A percentile compares a stretch with the other conserved stretches of the same genome.
These are phyloP conservation scores for Vaccinium corymbosum DNA, from an alignment of 148 eudicot species.

Conservation along the genomic window DNA sequence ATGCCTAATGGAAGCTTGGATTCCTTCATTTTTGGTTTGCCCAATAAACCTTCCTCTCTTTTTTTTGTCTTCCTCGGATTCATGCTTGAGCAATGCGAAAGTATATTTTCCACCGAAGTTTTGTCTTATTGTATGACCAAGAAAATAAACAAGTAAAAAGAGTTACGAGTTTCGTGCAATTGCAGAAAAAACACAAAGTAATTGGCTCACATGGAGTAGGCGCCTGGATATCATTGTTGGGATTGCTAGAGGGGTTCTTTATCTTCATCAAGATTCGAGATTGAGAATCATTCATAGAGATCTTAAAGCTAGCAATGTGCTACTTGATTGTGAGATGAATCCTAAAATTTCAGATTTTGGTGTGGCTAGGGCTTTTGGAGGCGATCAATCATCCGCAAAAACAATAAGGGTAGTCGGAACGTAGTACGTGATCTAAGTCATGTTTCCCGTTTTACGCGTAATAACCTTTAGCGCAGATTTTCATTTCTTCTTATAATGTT, in stretches of 20 bases:
- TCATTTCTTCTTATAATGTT: background rate
- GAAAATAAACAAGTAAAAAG: background rate
- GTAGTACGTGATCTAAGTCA: background rate
- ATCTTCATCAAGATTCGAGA: too few species aligned
- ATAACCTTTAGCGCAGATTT: background rate
- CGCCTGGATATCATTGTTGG: too few species aligned
- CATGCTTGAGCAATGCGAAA: background rate
- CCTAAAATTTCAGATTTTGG: conserved; percentile 15
- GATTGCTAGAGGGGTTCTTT: too few species aligned
- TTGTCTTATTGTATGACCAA: background rate
- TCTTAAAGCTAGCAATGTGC: conserved; percentile 17
- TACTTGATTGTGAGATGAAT: conserved; percentile 13
- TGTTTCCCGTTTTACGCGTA: background rate
- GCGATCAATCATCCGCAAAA: background rate
- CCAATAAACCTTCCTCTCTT: background rate
- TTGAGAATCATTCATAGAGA: background rate
- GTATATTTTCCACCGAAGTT: background rate
- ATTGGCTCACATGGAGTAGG: background rate
- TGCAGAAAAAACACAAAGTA: background rate
- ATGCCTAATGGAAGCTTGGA: background rate
- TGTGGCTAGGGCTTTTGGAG: background rate
- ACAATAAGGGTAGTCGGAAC: conserved; percentile 10
- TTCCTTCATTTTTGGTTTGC: background rate
- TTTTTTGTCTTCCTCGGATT: background rate
- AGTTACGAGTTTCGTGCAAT: background rate